phyloP scores from a whole-genome alignment of 169 alveolate species.

The Plasmodium vivax region DNA sequence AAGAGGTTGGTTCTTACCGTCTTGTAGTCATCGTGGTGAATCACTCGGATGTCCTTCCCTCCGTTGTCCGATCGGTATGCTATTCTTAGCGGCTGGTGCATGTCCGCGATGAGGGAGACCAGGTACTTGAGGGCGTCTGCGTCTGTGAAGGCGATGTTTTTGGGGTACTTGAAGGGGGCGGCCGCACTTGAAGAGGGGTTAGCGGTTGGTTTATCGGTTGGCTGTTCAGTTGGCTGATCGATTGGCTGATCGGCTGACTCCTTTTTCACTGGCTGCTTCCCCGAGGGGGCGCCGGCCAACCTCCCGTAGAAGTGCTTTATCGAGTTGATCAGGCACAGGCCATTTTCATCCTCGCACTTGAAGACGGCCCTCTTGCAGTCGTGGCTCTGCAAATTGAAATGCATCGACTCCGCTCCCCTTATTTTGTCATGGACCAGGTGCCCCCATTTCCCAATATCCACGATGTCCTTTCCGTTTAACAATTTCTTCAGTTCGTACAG shows the following conservation, averaged over 20 bases:
- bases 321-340: slow-evolving; percentile 79
- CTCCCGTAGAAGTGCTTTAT: slow-evolving; percentile 77
- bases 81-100: slow-evolving; percentile 87
- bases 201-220: background rate
- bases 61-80: slow-evolving; percentile 76
- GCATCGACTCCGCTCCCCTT: slow-evolving; percentile 35
- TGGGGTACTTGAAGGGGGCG: slow-evolving; percentile 79
- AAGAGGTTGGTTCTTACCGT: slow-evolving; percentile 16
- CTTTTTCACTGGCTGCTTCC: background rate
- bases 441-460: slow-evolving; percentile 85
- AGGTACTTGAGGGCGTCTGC: slow-evolving; percentile 86
- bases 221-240: background rate
- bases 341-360: slow-evolving; percentile 76
- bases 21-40: background rate
- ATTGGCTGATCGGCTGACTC: background rate
- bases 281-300: slow-evolving; percentile 21
- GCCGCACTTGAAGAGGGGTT: background rate
- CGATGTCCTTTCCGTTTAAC: slow-evolving; percentile 81
- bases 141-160: slow-evolving; percentile 83
- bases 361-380: slow-evolving; percentile 68
- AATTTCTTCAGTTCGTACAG: slow-evolving; percentile 80
- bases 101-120: slow-evolving; percentile 85
- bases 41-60: slow-evolving; percentile 72
- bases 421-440: slow-evolving; percentile 75
- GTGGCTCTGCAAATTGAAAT: slow-evolving; percentile 41